Evolutionary conservation across 768 basidiomycete species (phyloP), one percentile per base, ranked within the genome.

Genomic region (Psilocybe azurescens): DNA sequence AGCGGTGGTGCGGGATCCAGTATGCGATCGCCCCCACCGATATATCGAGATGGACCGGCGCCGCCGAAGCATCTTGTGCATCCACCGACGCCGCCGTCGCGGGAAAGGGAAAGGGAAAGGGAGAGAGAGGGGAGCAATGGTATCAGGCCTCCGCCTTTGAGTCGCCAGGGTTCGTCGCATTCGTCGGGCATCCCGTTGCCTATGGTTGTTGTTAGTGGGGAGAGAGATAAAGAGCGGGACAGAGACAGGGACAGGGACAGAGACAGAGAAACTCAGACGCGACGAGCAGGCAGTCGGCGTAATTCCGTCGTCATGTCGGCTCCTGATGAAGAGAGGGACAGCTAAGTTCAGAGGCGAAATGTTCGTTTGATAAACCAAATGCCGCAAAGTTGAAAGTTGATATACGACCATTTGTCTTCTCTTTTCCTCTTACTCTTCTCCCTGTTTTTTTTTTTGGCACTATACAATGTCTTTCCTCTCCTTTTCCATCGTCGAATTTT

Each of bases 231-330:
- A 20, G 64, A 62, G 52, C 36, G 55, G 20, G 60, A 61, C 38
- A 14, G 52, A 32, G 55, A 64, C 13, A 56, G 62, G 32, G 65
- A 62, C n/a, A 44, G 68, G 41, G 56, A 62, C n/a, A 47, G 60
- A 30, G 63, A 61, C 41, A 24, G 53, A 20, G 56, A 58, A 30
- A 41, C 20, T 49, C 47, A 61, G 54, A 39, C 64, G 58, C 36
- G 66, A 54, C 54, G 67, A 33, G 69, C 69, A 16, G 75, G 67
- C 46, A 77, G 77, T 67, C 73, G 77, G 50, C 68, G 79, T 55
- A 75, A 76, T 55, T 78, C 78, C n/a, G 65, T 77, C 29, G 68
- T 70, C 48, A 75, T 78, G 78, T 69, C 74, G 7, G 72, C 74
- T 30, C 73, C 75, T 11, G 76, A 74, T 33, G 70, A 69, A 50